Evolutionary conservation across 148 eudicot genomes (phyloP), one percentile per base, ranked within the genome.

Genomic region (Chenopodium quinoa): DNA sequence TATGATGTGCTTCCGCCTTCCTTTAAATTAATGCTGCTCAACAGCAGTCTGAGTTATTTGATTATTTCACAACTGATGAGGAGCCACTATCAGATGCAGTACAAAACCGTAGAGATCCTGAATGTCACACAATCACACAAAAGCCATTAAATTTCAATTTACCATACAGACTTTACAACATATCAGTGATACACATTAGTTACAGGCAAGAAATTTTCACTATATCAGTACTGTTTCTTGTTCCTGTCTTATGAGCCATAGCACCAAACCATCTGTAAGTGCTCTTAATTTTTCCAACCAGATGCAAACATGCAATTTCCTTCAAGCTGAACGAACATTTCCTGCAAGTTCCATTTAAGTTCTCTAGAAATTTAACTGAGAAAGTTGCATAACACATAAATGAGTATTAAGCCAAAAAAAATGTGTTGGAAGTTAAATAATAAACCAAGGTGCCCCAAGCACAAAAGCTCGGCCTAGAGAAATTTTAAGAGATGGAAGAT

Each of bases 181-280:
- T 62, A 62, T 1, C 23, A 62, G 66, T 62, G 66, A 62, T 22
- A 62, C 27, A 62, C 66, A 62, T 62, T 50, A 29, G 40, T 14
- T 65, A 27, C 71, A 67, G 71, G 40, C 71, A 69, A 16, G 71
- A 14, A 4, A 27, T 67, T 12, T 13, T 29, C 20, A 0, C 9
- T 3, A 16, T 14, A 40, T 71, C 46, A 29, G 19, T 71, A 12
- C 22, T 6, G 10, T 67, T 19, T 37, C 27, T 40, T 19, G 52
- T 44, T 65, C 72, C 48, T 19, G 67, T 46, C 47, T 78, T 46
- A 14, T 65, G 80, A 78, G 37, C 80, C 47, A 16, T 13, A 78
- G 62, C 50, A 25, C 17, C 31, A 63, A 60, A 9, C 74, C 74
- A 71, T 71, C 74, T 46, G 23, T 11, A 78, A 64, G 64, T 19